Base-by-base conservation (phyloP, 345 rosid species). In the Lagerstroemia speciosa region DNA sequence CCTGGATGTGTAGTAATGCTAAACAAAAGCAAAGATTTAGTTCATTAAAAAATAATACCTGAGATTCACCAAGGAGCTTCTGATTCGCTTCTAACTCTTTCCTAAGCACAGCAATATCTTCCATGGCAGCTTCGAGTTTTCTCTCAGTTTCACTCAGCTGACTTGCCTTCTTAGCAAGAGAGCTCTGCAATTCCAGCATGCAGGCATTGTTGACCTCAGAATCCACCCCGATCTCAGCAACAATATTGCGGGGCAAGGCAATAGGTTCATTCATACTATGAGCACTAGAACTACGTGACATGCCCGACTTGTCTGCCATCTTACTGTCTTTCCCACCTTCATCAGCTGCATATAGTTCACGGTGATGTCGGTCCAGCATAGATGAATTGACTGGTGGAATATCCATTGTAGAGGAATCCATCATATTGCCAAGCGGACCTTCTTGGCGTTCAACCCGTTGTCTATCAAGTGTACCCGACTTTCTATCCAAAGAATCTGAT, bases 31-130 rank as follows among this genome's bases (percentile, higher is more conserved):
- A 30, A 30, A 17, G 36, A 37, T 6, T 3, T 46, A 27, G 43
- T 20, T 64, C 46, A 64, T 4, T 6, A 64, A 11, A 64, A 64
- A 70, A 30, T 10, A 10, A 38, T 79, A 94, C 99, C 98, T 94
- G 98, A 69, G 96, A 95, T 86, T 95, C 99, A 73, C 92, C 86
- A 16, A 90, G 97, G 67, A 92, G 95, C 79, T 90, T 88, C 81
- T 69, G 86, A 79, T 78, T 88, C 57, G 64, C 77, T 77, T 95
- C 98, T 75, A 95, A 72, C 70, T 95, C 97, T 82, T 79, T 83
- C 65, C 82, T 75, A 45, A 92, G 86, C 78, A 78, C 31, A 46
- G 79, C 79, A 72, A 84, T 87, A 79, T 95, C 96, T 75, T 88
- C 94, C 80, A 81, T 31, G 64, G 83, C 96, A 83, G 83, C 84